Evolutionary conservation across 1,284 basidiomycete species (phyloP).

Genomic region (Vanrija pseudolonga): DNA sequence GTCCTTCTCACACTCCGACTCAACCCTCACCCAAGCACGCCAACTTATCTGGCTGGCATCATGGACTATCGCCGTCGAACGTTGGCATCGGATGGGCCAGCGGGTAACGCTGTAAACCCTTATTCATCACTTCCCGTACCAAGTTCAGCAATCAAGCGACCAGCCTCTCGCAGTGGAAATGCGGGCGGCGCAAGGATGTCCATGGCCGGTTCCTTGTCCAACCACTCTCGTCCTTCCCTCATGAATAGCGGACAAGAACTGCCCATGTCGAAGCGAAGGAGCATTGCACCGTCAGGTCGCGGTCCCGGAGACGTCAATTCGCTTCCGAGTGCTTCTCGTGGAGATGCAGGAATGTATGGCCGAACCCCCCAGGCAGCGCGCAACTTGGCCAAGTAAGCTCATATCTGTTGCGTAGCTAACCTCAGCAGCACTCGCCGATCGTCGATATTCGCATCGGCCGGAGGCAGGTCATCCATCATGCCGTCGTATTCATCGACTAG

Average conservation of each 20-base stretch:
- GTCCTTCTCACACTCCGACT: too few relatives aligned
- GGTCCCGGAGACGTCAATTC: not conserved
- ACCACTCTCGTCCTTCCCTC: not conserved
- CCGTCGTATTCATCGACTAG: conserved; percentile 45
- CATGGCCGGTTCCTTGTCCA: not conserved
- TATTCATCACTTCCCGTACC: conserved; percentile 47
- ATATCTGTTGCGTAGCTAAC: not conserved
- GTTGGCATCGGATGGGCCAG: conserved; percentile 58
- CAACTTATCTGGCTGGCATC: conserved; percentile 9
- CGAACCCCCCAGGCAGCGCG: conserved; percentile 65
- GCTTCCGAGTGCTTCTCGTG: conserved; percentile 51
- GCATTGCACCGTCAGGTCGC: not conserved
- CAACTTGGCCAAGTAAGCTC: conserved; percentile 9
- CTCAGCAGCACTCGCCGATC: conserved; percentile 58
- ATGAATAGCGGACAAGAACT: not conserved
- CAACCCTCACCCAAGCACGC: not conserved
- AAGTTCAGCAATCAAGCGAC: conserved; percentile 65
- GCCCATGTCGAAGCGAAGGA: too few relatives aligned
- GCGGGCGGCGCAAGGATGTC: not conserved
- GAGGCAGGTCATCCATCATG: conserved; percentile 47
- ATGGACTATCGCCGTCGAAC: conserved; percentile 58
- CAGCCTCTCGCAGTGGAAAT: conserved; percentile 57
- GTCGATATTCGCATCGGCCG: conserved; percentile 57
- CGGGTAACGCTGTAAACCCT: conserved; percentile 56
- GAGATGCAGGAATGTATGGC: conserved; percentile 55